Conservation (phyloP, 2,329 filamentous ascomycete species). For the Immersiporthe knoxdaviesiana region DNA sequence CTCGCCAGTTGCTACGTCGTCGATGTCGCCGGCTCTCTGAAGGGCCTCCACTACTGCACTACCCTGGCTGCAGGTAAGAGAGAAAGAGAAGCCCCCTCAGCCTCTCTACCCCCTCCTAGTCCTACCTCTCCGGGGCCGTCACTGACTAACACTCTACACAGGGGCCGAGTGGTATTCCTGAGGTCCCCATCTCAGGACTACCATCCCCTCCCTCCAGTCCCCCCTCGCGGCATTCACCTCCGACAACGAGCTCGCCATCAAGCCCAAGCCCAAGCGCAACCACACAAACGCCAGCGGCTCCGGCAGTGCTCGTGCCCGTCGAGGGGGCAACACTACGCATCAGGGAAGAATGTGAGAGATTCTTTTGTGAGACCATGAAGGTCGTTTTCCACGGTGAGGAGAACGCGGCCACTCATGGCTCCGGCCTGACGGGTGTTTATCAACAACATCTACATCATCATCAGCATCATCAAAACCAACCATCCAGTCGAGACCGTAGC, state of each 20-base stretch:
- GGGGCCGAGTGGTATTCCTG: constrained; percentile 94
- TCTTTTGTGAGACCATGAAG: constrained; percentile 97
- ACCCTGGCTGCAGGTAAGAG: constrained; percentile 76
- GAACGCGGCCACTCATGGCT: constrained; percentile 75
- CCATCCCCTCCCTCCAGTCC: constrained; percentile 86
- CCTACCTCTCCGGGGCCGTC: not conserved
- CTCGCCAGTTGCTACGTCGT: constrained; percentile 92
- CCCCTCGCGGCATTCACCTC: constrained; percentile 77
- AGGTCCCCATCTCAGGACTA: constrained; percentile 83
- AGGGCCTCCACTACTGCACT: constrained; percentile 95
- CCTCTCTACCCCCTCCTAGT: constrained; percentile 16
- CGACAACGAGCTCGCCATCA: constrained; percentile 68
- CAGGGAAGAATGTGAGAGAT: constrained; percentile 99
- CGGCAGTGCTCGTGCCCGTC: constrained; percentile 54
- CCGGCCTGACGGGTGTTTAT: constrained; percentile 82
- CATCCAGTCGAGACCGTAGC: constrained; percentile 17
- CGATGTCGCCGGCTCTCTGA: constrained; percentile 71
- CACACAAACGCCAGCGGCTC: constrained; percentile 37
- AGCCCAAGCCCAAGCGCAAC: constrained; percentile 56
- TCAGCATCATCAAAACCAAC: constrained; percentile 37
- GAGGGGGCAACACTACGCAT: constrained; percentile 94
- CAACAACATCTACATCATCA: constrained; percentile 40
- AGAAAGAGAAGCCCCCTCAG: not conserved
- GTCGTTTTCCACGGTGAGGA: constrained; percentile 95
- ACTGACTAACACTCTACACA: constrained; percentile 37